phyloP scores from a whole-genome alignment of 257 asterid species.

The Solanum appendiculatum region DNA sequence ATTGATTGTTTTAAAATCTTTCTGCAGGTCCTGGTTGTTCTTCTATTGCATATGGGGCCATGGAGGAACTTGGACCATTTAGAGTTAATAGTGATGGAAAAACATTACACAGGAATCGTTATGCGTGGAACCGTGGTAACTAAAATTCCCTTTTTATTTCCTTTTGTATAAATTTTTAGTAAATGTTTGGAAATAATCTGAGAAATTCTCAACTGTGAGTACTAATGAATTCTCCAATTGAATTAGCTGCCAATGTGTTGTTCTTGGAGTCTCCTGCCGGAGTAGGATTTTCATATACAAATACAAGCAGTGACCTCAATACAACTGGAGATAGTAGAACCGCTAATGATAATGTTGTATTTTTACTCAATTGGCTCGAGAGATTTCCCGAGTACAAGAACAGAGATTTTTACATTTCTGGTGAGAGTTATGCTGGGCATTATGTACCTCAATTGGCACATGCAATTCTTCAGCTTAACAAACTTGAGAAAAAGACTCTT shows the following conservation, averaged over 20 bases:
- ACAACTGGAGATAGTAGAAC: slow-evolving; percentile 21
- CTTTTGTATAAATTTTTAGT: background rate
- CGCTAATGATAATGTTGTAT: slow-evolving; percentile 27
- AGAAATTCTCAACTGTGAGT: background rate
- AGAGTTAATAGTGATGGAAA: slow-evolving; percentile 28
- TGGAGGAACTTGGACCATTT: slow-evolving; percentile 39
- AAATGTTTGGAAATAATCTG: background rate
- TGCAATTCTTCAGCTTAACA: slow-evolving; percentile 15
- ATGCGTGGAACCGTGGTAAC: slow-evolving; percentile 23
- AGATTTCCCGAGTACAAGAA: slow-evolving; percentile 31
- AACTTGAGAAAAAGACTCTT: slow-evolving; percentile 1
- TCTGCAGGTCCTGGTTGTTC: slow-evolving; percentile 45
- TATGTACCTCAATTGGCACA: slow-evolving; percentile 34
- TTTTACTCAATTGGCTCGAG: slow-evolving; percentile 36
- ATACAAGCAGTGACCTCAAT: slow-evolving; percentile 18
- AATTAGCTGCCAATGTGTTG: slow-evolving; percentile 29
- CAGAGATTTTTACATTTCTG: slow-evolving; percentile 26
- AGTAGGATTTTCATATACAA: slow-evolving; percentile 47
- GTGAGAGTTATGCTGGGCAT: slow-evolving; percentile 46
- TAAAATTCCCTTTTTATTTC: background rate
- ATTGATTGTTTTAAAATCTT: too few species aligned
- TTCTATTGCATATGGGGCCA: slow-evolving; percentile 32
- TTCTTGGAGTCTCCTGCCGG: slow-evolving; percentile 47
- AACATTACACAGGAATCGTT: slow-evolving; percentile 21
- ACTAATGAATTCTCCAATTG: background rate